Base-by-base conservation (phyloP, 352 stramenopile species). In the Phytopythium oedochilum region DNA sequence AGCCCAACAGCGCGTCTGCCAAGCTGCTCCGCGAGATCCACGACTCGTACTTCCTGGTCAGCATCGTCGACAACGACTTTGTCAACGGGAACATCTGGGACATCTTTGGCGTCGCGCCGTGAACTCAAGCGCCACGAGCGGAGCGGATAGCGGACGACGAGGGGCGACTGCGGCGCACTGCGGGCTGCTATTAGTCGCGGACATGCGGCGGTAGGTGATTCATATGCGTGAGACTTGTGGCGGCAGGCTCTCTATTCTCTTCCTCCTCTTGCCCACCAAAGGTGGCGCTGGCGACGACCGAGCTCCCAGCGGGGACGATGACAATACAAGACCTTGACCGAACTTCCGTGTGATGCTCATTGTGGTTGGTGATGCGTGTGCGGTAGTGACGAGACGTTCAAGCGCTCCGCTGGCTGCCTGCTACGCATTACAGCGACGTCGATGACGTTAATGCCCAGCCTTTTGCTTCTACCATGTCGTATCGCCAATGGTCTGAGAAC, bases 1-100 rank as follows among this genome's bases (percentile, higher is more conserved):
- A 98, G 42, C 83, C 94, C 53, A 93, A 88, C 43, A 92, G 82
- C 53, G 38, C 69, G n/a, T 92, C 90, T 20, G 81, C 90, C 51
- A 88, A 94, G 43, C 73, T 99, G 40, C 78, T 99, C 58, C 88
- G 98, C 60, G 84, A 92, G 45, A 97, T 99, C 45, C 86, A 97
- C 66, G 94, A 99, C 79, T 90, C 92, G 47, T 99, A 98, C 70
- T 99, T 97, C 65, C 76, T 99, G 40, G 96, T 99, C 40, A 98
- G 94, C 55, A 97, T 99, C 53, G 97, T 99, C 64, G 96, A 99
- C 80, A 99, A 99, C 72, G 92, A 99, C 64, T 99, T 97, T 55
- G 71, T 92, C 53, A 82, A 86, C 48, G 84, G 84, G 47, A 80
- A 94, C 61, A 94, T 94, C 45, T 94, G 84, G 84, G 74, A 86